Evolutionary conservation across 73 alveolate genomes (phyloP).

Genomic region (Symbiodinium pilosum): DNA sequence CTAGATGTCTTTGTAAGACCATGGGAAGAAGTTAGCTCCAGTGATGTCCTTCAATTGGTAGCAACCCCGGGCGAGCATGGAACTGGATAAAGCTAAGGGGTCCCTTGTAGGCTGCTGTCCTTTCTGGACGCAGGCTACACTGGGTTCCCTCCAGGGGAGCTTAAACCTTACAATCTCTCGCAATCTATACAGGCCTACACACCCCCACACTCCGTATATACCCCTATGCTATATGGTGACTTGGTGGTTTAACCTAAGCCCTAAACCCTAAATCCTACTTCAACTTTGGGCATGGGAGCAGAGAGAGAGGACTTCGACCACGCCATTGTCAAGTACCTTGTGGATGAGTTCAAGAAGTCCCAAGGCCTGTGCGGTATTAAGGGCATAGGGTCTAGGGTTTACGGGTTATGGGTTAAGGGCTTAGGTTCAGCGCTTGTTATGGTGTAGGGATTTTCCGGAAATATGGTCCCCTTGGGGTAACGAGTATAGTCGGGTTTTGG

Average conservation of each 20-base stretch:
- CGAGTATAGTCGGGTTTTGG: too few species aligned
- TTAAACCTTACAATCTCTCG: background rate
- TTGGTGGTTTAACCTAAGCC: background rate
- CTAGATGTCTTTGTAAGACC: too few species aligned
- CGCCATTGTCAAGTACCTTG: conserved; percentile 66
- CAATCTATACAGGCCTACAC: background rate
- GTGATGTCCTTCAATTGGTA: too few species aligned
- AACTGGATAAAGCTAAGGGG: too few species aligned
- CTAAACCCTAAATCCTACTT: background rate
- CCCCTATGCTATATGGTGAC: background rate
- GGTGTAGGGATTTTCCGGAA: too few species aligned
- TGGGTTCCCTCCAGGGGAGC: too few species aligned
- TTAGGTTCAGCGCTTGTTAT: too few species aligned
- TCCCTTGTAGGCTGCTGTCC: too few species aligned
- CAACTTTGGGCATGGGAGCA: background rate
- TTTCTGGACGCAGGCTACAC: too few species aligned
- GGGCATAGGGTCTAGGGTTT: background rate
- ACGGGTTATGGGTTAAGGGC: background rate
- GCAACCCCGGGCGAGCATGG: too few species aligned
- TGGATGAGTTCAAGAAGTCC: conserved; percentile 94
- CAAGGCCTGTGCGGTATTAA: conserved; percentile 6
- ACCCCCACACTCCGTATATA: background rate
- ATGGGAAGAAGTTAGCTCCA: too few species aligned
- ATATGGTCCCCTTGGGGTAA: too few species aligned
- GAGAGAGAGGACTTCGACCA: conserved; percentile 97